Conservation (phyloP, 2,329 filamentous ascomycete genomes). For the Teratosphaeria epicoccoides region DNA sequence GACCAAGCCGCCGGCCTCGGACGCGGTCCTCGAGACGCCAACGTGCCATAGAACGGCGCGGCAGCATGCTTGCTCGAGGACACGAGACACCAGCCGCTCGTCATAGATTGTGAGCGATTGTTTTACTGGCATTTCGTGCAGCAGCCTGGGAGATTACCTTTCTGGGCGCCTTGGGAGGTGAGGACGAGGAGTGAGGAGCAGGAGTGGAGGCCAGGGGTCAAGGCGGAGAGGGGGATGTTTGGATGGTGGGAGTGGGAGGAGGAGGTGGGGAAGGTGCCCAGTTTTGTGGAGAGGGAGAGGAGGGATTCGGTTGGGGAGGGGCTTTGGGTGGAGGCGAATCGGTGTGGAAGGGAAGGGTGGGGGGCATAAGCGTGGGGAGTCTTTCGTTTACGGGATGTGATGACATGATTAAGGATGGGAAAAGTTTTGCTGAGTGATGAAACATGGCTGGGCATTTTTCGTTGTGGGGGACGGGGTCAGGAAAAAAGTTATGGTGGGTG, state of each 20-base stretch:
- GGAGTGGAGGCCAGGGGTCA: not conserved
- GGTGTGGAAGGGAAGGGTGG: too few species aligned
- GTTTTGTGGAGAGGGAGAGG: not conserved
- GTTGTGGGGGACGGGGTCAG: too few species aligned
- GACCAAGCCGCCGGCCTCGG: not conserved
- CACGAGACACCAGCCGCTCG: not conserved
- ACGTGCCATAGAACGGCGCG: not conserved
- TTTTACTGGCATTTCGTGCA: not conserved
- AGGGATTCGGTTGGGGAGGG: not conserved
- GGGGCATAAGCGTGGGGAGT: not conserved
- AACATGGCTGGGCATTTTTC: too few species aligned
- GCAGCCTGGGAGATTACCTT: not conserved
- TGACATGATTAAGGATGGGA: not conserved
- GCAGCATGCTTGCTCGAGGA: not conserved
- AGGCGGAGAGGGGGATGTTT: not conserved
- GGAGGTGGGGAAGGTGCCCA: not conserved
- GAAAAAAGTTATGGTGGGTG: too few species aligned
- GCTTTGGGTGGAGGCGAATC: too few species aligned
- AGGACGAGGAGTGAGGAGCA: not conserved
- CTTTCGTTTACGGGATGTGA: not conserved
- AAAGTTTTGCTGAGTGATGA: not conserved
- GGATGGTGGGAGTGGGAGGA: not conserved
- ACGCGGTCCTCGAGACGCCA: not conserved
- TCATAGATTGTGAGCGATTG: not conserved
- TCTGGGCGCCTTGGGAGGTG: not conserved